These are phyloP conservation scores for Corynascus novoguineensis DNA, from an alignment of 495 filamentous ascomycete genomes.

Conservation along the genomic window DNA sequence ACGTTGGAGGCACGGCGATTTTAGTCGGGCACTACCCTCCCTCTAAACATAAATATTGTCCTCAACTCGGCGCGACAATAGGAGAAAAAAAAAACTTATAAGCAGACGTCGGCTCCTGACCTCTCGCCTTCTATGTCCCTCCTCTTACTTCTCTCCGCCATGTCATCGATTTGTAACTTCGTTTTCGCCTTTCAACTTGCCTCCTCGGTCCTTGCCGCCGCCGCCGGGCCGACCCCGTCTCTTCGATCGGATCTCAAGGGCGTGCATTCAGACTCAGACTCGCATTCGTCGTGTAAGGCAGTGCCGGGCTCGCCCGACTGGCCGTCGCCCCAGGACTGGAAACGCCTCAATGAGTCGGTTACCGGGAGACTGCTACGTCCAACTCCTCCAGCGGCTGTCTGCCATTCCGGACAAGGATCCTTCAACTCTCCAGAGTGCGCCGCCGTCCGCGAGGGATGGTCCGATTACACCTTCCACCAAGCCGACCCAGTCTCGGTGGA, in stretches of 20 bases:
- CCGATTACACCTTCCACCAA: constrained; percentile 34
- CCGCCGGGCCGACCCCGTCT: background rate
- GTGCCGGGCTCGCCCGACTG: constrained; percentile 30
- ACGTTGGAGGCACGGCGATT: too few species aligned
- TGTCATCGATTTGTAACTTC: background rate
- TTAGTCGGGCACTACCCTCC: too few species aligned
- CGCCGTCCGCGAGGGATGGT: constrained; percentile 29
- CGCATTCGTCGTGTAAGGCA: constrained; percentile 32
- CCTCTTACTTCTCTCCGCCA: background rate
- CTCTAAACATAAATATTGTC: too few species aligned
- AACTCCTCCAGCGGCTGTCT: constrained; percentile 49
- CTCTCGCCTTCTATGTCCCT: background rate
- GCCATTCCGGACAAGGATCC: constrained; percentile 42
- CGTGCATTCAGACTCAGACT: too few species aligned
- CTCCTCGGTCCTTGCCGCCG: background rate
- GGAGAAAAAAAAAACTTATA: too few species aligned
- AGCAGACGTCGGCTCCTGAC: too few species aligned
- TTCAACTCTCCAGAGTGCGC: constrained; percentile 34
- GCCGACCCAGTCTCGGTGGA: constrained; percentile 36
- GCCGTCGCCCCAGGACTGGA: constrained; percentile 31
- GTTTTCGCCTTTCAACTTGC: background rate
- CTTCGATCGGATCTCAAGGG: background rate
- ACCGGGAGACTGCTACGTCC: constrained; percentile 49
- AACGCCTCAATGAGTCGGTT: constrained; percentile 31
- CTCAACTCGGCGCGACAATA: too few species aligned